phyloP scores from a whole-genome alignment of 2,329 filamentous ascomycete species.

The Colletotrichum nymphaeae region DNA sequence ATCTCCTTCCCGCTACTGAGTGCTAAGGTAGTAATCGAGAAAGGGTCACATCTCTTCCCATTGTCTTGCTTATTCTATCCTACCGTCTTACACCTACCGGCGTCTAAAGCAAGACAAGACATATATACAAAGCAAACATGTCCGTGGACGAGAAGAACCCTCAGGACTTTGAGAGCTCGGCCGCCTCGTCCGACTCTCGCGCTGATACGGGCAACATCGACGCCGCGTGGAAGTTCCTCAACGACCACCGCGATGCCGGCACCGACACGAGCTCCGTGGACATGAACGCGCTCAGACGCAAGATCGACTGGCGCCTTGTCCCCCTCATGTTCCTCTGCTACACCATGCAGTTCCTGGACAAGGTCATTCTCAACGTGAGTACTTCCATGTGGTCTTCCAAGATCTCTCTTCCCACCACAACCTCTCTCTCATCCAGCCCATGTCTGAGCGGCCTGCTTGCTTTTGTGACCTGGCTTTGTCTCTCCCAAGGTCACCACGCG shows the following conservation, averaged over 20 bases:
- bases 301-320: constrained; percentile 69
- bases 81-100: not conserved
- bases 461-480: not conserved
- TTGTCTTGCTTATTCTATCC: not conserved
- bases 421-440: not conserved
- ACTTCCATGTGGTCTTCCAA: not conserved
- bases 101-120: not conserved
- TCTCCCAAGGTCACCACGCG: not conserved
- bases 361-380: constrained; percentile 71
- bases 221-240: constrained; percentile 58
- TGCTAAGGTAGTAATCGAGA: not conserved
- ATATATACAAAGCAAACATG: constrained; percentile 30
- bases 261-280: constrained; percentile 49
- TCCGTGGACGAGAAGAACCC: constrained; percentile 41
- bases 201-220: constrained; percentile 48
- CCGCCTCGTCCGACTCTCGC: constrained; percentile 29
- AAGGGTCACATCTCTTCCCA: not conserved
- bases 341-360: constrained; percentile 73
- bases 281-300: constrained; percentile 60
- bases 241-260: constrained; percentile 52
- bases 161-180: constrained; percentile 34
- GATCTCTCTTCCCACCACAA: not conserved
- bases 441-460: not conserved
- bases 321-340: constrained; percentile 72
- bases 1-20: not conserved